These are phyloP conservation scores for Trichoderma citrinoviride DNA, from an alignment of 2,329 filamentous ascomycete species.

Conservation along the genomic window DNA sequence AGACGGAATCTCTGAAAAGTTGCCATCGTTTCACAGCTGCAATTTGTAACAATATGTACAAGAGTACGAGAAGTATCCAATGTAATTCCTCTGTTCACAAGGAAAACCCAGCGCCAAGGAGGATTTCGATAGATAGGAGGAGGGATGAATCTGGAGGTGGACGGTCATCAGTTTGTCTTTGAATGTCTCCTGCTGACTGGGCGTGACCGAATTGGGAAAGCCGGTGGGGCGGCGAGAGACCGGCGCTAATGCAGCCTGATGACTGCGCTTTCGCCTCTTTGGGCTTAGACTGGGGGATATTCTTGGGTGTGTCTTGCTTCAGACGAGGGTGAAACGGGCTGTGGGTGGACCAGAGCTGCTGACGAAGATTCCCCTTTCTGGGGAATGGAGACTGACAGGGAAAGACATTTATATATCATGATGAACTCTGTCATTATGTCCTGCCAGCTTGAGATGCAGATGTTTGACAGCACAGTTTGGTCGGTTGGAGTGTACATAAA, in stretches of 20 bases:
- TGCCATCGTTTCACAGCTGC: constrained; percentile 18
- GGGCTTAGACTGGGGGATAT: background rate
- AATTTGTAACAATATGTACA: background rate
- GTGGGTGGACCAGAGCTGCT: background rate
- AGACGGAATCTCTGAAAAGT: constrained; percentile 27
- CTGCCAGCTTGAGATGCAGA: background rate
- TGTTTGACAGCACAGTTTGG: no score
- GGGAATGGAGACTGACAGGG: background rate
- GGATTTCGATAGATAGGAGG: background rate
- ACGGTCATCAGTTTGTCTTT: background rate
- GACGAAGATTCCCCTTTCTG: background rate
- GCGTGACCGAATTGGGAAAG: constrained; percentile 5
- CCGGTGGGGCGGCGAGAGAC: background rate
- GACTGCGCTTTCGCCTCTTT: background rate
- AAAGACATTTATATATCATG: background rate
- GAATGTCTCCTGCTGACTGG: constrained; percentile 14
- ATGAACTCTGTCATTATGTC: background rate
- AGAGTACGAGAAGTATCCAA: no score
- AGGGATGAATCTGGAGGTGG: constrained; percentile 6
- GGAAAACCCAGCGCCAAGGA: background rate
- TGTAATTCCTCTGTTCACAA: background rate
- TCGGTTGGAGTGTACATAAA: no score
- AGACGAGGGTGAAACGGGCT: background rate
- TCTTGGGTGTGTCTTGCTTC: background rate
- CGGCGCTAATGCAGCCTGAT: constrained; percentile 13